Evolutionary conservation across 139 green algal species (phyloP).

Genomic region (Tetraselmis chui): DNA sequence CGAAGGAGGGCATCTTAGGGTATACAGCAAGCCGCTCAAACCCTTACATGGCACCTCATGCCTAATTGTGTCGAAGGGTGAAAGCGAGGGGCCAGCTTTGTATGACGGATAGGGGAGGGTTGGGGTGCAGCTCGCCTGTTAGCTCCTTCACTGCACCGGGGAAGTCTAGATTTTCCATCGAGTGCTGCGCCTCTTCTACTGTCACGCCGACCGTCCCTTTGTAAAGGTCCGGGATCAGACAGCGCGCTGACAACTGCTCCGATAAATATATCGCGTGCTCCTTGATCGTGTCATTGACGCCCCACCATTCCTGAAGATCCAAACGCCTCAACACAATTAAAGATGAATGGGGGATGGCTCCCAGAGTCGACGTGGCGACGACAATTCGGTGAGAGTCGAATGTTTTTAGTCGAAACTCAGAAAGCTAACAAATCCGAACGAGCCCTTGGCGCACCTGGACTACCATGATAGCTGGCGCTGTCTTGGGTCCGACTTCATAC

Average conservation of each 20-base stretch:
- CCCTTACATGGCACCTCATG: no score
- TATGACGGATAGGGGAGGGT: no score
- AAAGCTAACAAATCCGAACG: neutral
- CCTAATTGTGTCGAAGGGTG: no score
- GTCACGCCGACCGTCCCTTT: constrained; percentile 62
- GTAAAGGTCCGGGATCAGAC: constrained; percentile 62
- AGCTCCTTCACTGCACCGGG: constrained; percentile 49
- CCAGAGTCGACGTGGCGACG: neutral
- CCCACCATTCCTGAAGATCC: constrained; percentile 46
- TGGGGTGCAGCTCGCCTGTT: constrained; percentile 33
- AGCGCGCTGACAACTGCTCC: constrained; percentile 17
- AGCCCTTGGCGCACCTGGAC: neutral
- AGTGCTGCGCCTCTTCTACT: constrained; percentile 53
- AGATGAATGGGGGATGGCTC: neutral
- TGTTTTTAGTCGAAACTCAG: neutral
- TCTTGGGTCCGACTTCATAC: constrained; percentile 26
- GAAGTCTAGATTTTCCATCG: constrained; percentile 63
- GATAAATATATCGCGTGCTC: constrained; percentile 21
- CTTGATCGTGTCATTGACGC: constrained; percentile 39
- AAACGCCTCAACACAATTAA: neutral
- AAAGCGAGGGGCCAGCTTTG: no score
- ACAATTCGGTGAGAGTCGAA: neutral
- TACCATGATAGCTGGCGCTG: constrained; percentile 18
- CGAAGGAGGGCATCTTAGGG: no score
- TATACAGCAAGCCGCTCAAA: no score